A percentile compares a stretch with the other conserved stretches of the same genome.
phyloP scores from a whole-genome alignment of 768 basidiomycete genomes.

The Russula sp. region DNA sequence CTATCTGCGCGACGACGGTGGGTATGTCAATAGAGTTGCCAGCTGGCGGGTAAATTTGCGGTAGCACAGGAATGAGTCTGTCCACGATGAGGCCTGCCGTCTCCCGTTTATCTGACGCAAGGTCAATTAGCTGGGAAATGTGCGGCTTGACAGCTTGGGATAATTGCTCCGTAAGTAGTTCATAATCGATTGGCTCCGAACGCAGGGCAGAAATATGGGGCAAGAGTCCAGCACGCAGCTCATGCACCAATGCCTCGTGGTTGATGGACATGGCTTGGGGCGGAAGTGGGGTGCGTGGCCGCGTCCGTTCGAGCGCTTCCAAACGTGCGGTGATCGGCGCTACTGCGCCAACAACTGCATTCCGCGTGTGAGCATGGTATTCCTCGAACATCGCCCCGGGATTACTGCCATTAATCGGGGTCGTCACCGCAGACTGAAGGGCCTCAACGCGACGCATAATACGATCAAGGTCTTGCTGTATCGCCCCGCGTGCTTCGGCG shows the following conservation, averaged over 20 bases:
- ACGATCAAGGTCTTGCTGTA: conserved; percentile 60
- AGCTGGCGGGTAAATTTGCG: conserved; percentile 38
- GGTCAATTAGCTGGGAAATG: conserved; percentile 83
- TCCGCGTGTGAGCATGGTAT: conserved; percentile 53
- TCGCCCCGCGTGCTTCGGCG: conserved; percentile 50
- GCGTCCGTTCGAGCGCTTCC: conserved; percentile 47
- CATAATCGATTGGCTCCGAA: conserved; percentile 72
- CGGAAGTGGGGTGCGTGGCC: conserved; percentile 40
- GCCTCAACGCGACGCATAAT: conserved; percentile 45
- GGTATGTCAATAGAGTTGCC: conserved; percentile 48
- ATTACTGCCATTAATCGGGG: conserved; percentile 29
- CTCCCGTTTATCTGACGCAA: conserved; percentile 85
- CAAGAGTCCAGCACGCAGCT: conserved; percentile 53
- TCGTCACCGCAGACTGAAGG: conserved; percentile 32
- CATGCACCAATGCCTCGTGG: conserved; percentile 58
- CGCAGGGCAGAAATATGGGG: conserved; percentile 62
- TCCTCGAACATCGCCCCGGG: conserved; percentile 53
- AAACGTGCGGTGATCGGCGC: conserved; percentile 55
- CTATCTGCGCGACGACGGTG: conserved; percentile 56
- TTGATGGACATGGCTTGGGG: conserved; percentile 34
- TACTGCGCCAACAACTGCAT: conserved; percentile 59
- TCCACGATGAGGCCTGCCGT: conserved; percentile 81
- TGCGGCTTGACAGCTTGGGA: conserved; percentile 86
- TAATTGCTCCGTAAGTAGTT: conserved; percentile 67
- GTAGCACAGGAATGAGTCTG: conserved; percentile 63